Evolutionary conservation across 2,329 filamentous ascomycete species (phyloP).

Genomic region (Neodidymelliopsis sp.): DNA sequence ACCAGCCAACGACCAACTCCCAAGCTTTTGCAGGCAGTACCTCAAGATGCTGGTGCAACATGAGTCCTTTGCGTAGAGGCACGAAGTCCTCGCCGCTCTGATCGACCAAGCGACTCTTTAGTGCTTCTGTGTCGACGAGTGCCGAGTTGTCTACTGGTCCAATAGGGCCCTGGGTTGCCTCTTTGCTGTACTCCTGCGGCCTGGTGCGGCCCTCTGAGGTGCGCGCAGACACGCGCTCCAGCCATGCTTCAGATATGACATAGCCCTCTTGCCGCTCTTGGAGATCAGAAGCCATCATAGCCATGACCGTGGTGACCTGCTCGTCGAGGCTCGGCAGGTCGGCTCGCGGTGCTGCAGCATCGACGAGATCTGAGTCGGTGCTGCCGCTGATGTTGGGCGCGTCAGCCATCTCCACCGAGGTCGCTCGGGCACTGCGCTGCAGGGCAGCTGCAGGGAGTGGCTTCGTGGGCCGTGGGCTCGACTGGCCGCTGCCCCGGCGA

Average conservation of each 20-base stretch:
- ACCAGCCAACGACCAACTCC: slow-evolving; percentile 82
- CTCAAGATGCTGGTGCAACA: slow-evolving; percentile 73
- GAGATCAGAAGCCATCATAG: slow-evolving; percentile 63
- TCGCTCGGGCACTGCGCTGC: slow-evolving; percentile 43
- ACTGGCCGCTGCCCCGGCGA: slow-evolving; percentile 32
- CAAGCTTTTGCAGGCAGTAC: slow-evolving; percentile 82
- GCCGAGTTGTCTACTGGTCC: slow-evolving; percentile 89
- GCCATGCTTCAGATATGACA: slow-evolving; percentile 81
- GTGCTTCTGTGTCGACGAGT: slow-evolving; percentile 56
- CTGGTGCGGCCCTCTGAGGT: slow-evolving; percentile 41
- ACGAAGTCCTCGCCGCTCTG: slow-evolving; percentile 65
- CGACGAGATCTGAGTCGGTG: slow-evolving; percentile 40
- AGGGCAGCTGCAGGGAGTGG: slow-evolving; percentile 26
- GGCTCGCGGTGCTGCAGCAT: slow-evolving; percentile 14
- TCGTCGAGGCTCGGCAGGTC: slow-evolving; percentile 58
- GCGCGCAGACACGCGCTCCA: slow-evolving; percentile 58
- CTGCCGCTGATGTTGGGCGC: slow-evolving; percentile 37
- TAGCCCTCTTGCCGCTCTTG: slow-evolving; percentile 78
- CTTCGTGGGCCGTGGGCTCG: slow-evolving; percentile 39
- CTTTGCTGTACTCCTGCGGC: slow-evolving; percentile 64
- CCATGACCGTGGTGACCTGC: slow-evolving; percentile 77
- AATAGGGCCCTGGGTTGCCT: slow-evolving; percentile 68
- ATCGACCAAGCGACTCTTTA: slow-evolving; percentile 39
- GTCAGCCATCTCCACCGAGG: slow-evolving; percentile 56
- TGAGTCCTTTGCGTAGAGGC: slow-evolving; percentile 72